phyloP scores from a whole-genome alignment of 148 eudicot genomes.

The Mesembryanthemum crystallinum region DNA sequence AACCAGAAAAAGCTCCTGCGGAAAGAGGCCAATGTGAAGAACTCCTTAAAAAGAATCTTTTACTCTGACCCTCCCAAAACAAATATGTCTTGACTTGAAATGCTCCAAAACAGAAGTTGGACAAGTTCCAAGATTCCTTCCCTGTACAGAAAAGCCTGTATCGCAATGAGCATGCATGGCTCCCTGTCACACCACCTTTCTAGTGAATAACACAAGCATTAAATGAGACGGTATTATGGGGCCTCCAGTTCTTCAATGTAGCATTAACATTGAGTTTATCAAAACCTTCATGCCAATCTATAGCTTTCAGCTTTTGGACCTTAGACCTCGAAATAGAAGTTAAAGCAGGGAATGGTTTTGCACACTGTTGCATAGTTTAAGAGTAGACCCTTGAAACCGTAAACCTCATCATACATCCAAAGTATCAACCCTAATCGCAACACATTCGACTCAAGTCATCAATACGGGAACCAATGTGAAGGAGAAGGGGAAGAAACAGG shows the following conservation, averaged over 20 bases:
- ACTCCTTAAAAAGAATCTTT: neutral
- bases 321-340: neutral
- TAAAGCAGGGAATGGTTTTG: neutral
- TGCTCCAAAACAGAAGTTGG: constrained; percentile 1
- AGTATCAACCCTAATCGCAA: no score
- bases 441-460: no score
- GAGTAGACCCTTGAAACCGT: no score
- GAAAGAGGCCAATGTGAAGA: neutral
- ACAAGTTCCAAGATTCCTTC: neutral
- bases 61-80: neutral
- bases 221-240: neutral
- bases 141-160: neutral
- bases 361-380: no score
- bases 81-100: neutral
- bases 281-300: neutral
- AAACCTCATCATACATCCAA: no score
- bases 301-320: neutral
- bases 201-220: neutral
- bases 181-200: neutral
- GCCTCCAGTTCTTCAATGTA: neutral
- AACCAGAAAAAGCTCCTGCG: neutral
- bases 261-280: neutral
- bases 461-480: no score
- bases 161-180: neutral
- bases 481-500: no score